These are phyloP conservation scores for Astragalus membranaceus DNA, from an alignment of 306 rosid species.

Conservation along the genomic window DNA sequence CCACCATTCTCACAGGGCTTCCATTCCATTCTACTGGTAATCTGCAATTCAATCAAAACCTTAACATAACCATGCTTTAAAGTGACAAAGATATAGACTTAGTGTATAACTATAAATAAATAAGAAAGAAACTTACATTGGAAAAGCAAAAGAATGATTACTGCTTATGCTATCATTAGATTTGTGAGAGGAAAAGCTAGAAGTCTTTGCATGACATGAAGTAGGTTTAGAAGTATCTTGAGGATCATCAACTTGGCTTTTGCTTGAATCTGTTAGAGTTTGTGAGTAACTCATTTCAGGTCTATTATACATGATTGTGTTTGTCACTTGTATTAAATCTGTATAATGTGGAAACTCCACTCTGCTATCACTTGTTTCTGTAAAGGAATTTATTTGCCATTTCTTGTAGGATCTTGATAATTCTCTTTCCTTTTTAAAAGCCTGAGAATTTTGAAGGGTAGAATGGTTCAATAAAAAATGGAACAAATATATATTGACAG, in stretches of 20 bases:
- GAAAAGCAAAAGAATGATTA: slow-evolving; percentile 68
- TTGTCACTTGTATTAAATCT: slow-evolving; percentile 8
- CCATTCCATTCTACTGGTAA: slow-evolving; percentile 68
- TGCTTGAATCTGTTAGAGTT: slow-evolving; percentile 7
- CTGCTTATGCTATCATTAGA: slow-evolving; percentile 69
- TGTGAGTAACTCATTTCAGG: slow-evolving; percentile 20
- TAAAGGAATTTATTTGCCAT: slow-evolving; percentile 10
- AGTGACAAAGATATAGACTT: neutral
- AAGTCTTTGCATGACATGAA: slow-evolving; percentile 4
- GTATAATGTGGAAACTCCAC: slow-evolving; percentile 23
- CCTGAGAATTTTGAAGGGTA: slow-evolving; percentile 26
- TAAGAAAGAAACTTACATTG: slow-evolving; percentile 38
- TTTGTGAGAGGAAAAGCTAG: slow-evolving; percentile 31
- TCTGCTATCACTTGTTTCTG: slow-evolving; percentile 7
- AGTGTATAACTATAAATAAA: neutral
- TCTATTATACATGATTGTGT: slow-evolving; percentile 15
- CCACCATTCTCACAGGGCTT: slow-evolving; percentile 73
- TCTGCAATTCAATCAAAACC: slow-evolving; percentile 32
- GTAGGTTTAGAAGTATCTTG: slow-evolving; percentile 19
- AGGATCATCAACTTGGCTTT: slow-evolving; percentile 12
- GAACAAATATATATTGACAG: neutral
- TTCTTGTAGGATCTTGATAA: slow-evolving; percentile 22
- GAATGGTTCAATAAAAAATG: neutral
- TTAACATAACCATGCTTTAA: neutral
- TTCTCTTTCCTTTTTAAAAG: slow-evolving; percentile 19